phyloP scores from a whole-genome alignment of 1,139 yeast genomes.

The Candida sanyaensis region DNA sequence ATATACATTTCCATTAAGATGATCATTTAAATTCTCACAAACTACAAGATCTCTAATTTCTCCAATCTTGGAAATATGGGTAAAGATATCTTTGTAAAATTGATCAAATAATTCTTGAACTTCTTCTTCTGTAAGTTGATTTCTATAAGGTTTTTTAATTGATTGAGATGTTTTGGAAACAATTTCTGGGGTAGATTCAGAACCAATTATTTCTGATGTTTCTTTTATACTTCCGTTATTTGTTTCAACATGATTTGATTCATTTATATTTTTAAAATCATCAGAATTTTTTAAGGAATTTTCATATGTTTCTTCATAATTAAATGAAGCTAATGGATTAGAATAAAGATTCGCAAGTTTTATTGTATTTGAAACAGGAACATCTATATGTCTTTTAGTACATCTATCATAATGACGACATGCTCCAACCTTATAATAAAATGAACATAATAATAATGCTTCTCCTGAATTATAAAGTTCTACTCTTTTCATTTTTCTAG shows the following conservation, averaged over 20 bases:
- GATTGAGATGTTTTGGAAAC: too few species aligned
- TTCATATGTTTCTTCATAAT: conserved; percentile 30
- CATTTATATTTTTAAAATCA: not conserved
- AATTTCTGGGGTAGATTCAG: too few species aligned
- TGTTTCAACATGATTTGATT: not conserved
- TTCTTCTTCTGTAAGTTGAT: conserved; percentile 34
- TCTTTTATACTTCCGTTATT: too few species aligned
- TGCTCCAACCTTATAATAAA: conserved; percentile 85
- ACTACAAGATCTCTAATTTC: conserved; percentile 67
- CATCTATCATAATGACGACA: conserved; percentile 94
- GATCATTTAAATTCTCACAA: conserved; percentile 83
- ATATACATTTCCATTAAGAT: conserved; percentile 81
- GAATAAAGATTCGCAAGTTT: conserved; percentile 69
- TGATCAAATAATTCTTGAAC: conserved; percentile 58
- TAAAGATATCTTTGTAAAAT: conserved; percentile 73
- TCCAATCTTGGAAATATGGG: conserved; percentile 68
- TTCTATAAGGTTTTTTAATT: not conserved
- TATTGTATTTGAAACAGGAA: conserved; percentile 64
- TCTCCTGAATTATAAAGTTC: not conserved
- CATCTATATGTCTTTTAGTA: conserved; percentile 72
- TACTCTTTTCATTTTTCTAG: too few species aligned
- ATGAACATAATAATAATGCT: conserved; percentile 35
- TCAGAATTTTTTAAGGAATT: conserved; percentile 5
- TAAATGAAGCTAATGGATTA: conserved; percentile 49
- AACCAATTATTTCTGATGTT: too few species aligned